Base-by-base conservation (phyloP, 441 rosid species). In the Erodium texanum region DNA sequence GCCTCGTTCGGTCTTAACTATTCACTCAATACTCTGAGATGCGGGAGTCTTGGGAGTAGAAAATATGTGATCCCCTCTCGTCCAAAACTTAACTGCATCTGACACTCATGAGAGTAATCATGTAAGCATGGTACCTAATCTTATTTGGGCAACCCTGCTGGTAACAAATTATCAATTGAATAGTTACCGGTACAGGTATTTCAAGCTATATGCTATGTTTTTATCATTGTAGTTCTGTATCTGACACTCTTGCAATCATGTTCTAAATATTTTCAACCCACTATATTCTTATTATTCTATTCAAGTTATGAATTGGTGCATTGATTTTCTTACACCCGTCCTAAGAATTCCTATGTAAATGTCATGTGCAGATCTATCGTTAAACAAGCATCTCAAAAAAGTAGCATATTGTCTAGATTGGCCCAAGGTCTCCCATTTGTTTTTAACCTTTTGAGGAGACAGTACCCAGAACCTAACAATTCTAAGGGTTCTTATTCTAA, bases 381-480 rank as follows among this genome's bases (percentile, higher is more conserved):
- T 45, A 78, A 73, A 12, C 74, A 70, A 54, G 56, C 78, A 54
- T 76, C 81, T 54, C 74, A 67, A 65, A 80, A 76, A 69, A 80
- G 81, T 77, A 78, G 76, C 84, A 77, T 89, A 62, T 79, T 93
- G 22, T 88, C 92, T 34, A 87, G 86, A 76, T 79, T 91, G 71
- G 91, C 81, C 20, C 79, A 67, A 74, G 84, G 73, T 77, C 76
- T 89, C 62, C 96, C 97, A 62, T 87, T 84, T 77, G 80, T 90
- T 75, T 74, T 72, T 68, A 81, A 83, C 70, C 62, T 93, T 67
- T 79, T 87, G 34, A 75, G 77, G 74, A 85, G 71, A 65, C 67
- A 75, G 7, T 74, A 74, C 66, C 77, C 75, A 63, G 82, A 78
- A 63, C 69, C 78, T 32, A 65, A 66, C 48, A 77, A 76, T 27